A percentile compares a stretch with the other conserved stretches of the same genome.
phyloP scores from a whole-genome alignment of 306 rosid genomes.

The Hylodesmum podocarpum region DNA sequence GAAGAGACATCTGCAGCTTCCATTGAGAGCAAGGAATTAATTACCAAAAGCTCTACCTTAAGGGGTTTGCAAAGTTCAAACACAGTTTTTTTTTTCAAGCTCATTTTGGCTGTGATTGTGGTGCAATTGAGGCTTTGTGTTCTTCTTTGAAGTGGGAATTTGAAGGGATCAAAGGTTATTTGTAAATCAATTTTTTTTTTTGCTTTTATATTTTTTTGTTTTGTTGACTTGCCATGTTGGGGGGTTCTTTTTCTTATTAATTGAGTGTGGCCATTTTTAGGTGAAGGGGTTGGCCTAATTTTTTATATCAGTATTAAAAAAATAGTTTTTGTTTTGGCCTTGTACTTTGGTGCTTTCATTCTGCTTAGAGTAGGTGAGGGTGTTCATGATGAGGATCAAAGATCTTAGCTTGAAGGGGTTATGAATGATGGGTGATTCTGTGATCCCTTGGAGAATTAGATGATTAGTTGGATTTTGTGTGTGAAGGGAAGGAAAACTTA shows the following conservation, averaged over 20 bases:
- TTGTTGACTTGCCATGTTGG: constrained; percentile 14
- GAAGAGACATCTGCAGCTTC: constrained; percentile 61
- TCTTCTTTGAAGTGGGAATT: constrained; percentile 1
- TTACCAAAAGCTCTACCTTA: constrained; percentile 19
- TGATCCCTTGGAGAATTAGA: constrained; percentile 30
- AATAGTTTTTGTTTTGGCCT: background rate
- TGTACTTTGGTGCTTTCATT: constrained; percentile 19
- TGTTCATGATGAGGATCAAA: background rate
- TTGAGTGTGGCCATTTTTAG: constrained; percentile 34
- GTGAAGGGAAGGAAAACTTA: constrained; percentile 3
- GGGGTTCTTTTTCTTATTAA: constrained; percentile 14
- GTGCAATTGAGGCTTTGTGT: constrained; percentile 16
- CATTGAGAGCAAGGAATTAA: constrained; percentile 58
- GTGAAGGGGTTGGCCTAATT: constrained; percentile 44
- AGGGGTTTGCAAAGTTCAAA: constrained; percentile 39
- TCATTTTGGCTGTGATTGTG: constrained; percentile 16
- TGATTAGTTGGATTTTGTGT: constrained; percentile 24
- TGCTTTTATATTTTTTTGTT: background rate
- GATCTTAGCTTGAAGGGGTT: constrained; percentile 33
- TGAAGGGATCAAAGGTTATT: constrained; percentile 19
- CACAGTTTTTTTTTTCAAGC: constrained; percentile 31
- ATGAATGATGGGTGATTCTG: constrained; percentile 23
- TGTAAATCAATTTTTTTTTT: constrained; percentile 27
- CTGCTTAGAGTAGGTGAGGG: constrained; percentile 8
- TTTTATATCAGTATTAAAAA: background rate